Base-by-base conservation (phyloP, 495 filamentous ascomycete species). In the Penicillium crystallinum region DNA sequence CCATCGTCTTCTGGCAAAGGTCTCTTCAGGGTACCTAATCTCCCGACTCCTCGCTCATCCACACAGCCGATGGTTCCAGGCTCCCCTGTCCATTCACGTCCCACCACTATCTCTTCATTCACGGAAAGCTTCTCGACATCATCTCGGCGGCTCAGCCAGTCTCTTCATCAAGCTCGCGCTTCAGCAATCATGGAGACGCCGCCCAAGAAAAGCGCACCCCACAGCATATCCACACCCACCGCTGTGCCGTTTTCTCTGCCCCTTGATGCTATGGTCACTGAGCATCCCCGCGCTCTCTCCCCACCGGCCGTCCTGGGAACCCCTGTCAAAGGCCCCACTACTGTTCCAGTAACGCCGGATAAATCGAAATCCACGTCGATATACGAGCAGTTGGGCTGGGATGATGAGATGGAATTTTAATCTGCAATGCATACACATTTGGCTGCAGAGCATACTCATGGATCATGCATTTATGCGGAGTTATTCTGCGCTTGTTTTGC, bases 341-440 rank as follows among this genome's bases (percentile, higher is more conserved):
- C 53, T 44, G 55, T 73, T 29, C 68, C 69, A 6, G 63, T 67
- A 36, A 74, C 71, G 1, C 72, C 72, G 8, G 68, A 73, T 64
- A 77, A 67, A 67, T 73, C 63, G 12, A 57, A 66, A 42, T 48
- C 58, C 14, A 86, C 57, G 35, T 61, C 59, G 15, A 87, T 96
- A 40, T 95, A 87, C 62, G 81, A 85, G 65, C 71, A 73, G 31
- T 64, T 93, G 42, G 86, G 90, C 40, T 89, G 90, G 90, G 85
- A 92, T 57, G 84, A 87, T 60, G 75, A 81, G 22, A 61, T 66
- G 57, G 63, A 66, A 5, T 52, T 83, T 78, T 60, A 64, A 46
- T 57, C 49, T 48, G 22, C 21, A 2, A 25, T 14, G 4, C 31
- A 36, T 29, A 33, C 45, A 33, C 31, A 19, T 56, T 21, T 42